Base-by-base conservation (phyloP, 768 basidiomycete species). In the Naematelia encephala region DNA sequence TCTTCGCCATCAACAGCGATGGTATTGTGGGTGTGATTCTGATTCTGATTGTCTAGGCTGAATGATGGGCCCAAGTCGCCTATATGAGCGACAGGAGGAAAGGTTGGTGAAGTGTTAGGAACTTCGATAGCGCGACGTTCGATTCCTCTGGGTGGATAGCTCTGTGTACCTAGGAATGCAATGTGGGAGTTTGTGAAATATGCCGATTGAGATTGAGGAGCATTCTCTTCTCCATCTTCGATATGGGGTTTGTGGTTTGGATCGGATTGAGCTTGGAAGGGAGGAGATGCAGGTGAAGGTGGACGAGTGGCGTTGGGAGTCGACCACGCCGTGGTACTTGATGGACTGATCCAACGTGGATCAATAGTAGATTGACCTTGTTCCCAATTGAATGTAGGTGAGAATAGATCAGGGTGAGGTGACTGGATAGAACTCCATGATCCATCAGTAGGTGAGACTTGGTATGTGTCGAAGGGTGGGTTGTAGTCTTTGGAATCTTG, bases 341-440 rank as follows among this genome's bases (percentile, higher is more conserved):
- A 8, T 5, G 57, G 57, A 45, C 57, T 58, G 42, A 58, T 49
- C 57, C 57, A 58, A 1, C 57, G 57, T 13, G 57, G 57, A 19
- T 58, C 57, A 16, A 58, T 58, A 4, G 49, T 44, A 8, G 34
- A 39, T 16, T 39, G 34, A 5, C 51, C 51, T 39, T 50, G 14
- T 16, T 58, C 57, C 57, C 57, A 58, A 27, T 50, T 58, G 34
- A 39, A 25, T 58, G 57, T 26, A 16, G 25, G 3, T 46, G 22
- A 21, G 50, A 49, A 19, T 52, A 58, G n/a, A 44, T 22, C 34
- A 16, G 34, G 14, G 49, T 45, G 13, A 12, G 29, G 23, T 45
- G 42, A 12, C 57, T n/a, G 42, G 42, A 51, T 10, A 29, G 21
- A 16, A 23, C 51, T 28, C 28, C 26, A 11, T 29, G 56, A 19